A percentile compares a stretch with the other conserved stretches of the same genome.
phyloP scores from a whole-genome alignment of 2,329 filamentous ascomycete genomes.

The Fusarium coicis region DNA sequence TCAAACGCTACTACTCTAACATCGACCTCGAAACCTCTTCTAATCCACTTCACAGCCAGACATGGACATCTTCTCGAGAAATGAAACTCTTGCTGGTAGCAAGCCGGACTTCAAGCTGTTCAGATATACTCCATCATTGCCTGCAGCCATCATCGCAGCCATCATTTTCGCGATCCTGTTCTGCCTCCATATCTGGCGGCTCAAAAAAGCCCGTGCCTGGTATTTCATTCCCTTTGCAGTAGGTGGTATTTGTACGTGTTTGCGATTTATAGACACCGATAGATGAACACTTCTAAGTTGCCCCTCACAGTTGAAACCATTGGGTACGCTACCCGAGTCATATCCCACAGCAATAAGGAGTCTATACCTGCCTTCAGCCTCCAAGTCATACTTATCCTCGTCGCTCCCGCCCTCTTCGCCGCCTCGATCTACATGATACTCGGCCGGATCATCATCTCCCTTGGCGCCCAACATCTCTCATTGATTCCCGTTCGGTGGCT shows the following conservation, averaged over 20 bases:
- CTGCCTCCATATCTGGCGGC: background rate
- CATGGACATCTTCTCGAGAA: background rate
- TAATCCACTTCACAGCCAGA: fast-evolving
- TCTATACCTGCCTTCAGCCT: fast-evolving
- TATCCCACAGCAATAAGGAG: background rate
- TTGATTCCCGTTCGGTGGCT: background rate
- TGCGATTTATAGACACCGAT: too few species aligned
- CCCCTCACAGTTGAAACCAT: background rate
- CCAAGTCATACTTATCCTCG: background rate
- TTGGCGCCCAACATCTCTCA: background rate
- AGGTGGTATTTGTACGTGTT: background rate
- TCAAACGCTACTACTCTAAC: too few species aligned
- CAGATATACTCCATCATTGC: background rate
- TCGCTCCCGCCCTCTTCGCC: background rate
- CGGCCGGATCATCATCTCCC: background rate
- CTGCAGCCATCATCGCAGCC: background rate
- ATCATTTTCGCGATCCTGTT: background rate
- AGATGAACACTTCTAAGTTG: background rate
- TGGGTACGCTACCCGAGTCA: background rate
- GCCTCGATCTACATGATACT: background rate
- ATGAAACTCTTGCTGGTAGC: fast-evolving
- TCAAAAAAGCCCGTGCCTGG: background rate
- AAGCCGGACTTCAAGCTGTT: background rate
- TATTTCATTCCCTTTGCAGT: background rate
- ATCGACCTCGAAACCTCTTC: fast-evolving